A percentile compares a stretch with the other conserved stretches of the same genome.
Conservation (phyloP, 2,329 filamentous ascomycete genomes). For the Didymella exigua region DNA sequence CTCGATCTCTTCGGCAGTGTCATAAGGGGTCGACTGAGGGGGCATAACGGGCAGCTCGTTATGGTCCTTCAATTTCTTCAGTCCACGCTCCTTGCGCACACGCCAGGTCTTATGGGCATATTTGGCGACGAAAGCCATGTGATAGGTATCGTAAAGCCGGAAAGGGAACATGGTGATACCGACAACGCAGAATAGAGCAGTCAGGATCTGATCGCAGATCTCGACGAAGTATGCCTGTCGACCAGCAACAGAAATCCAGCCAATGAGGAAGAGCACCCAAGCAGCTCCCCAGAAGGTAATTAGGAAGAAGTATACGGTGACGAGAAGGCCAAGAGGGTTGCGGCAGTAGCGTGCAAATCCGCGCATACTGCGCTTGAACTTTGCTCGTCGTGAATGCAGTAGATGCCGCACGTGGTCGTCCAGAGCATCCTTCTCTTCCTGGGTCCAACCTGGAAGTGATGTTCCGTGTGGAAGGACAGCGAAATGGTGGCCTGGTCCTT, state of each 20-base stretch:
- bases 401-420: slow-evolving; percentile 88
- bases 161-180: slow-evolving; percentile 71
- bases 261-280: slow-evolving; percentile 88
- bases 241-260: slow-evolving; percentile 80
- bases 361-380: slow-evolving; percentile 77
- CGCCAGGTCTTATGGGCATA: slow-evolving; percentile 72
- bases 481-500: slow-evolving; percentile 66
- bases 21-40: slow-evolving; percentile 49
- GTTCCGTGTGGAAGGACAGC: slow-evolving; percentile 79
- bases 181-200: slow-evolving; percentile 66
- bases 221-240: slow-evolving; percentile 67
- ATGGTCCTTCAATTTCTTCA: slow-evolving; percentile 68
- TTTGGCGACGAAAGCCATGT: slow-evolving; percentile 79
- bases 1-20: slow-evolving; percentile 43
- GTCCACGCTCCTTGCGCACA: slow-evolving; percentile 62
- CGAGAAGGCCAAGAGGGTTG: slow-evolving; percentile 75
- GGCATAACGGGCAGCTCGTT: slow-evolving; percentile 66
- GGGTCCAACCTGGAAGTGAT: slow-evolving; percentile 74
- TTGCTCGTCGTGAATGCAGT: slow-evolving; percentile 78
- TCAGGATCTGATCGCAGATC: slow-evolving; percentile 62
- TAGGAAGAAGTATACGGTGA: slow-evolving; percentile 84
- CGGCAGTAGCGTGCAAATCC: slow-evolving; percentile 81
- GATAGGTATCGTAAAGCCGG: slow-evolving; percentile 80
- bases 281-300: slow-evolving; percentile 84
- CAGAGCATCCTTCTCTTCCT: slow-evolving; percentile 73